Base-by-base conservation (phyloP, 768 basidiomycete species). In the Heimioporus sp. region DNA sequence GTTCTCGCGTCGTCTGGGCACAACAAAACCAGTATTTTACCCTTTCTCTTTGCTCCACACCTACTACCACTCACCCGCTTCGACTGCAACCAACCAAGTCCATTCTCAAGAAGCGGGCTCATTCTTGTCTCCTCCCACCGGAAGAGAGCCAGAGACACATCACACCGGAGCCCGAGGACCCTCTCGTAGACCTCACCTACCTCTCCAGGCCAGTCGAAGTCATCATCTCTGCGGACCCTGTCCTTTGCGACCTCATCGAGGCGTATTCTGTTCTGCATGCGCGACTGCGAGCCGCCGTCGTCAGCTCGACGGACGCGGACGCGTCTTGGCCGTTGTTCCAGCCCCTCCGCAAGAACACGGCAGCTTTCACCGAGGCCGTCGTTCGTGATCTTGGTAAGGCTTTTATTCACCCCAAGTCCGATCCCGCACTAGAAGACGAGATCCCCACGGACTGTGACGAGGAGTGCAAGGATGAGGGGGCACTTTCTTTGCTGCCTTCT, bases 101-200 rank as follows among this genome's bases (percentile, higher is more conserved):
- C 8, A 91, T 91, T 51, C 76, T 92, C 34, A 92, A 91, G 69
- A 81, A 76, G 58, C 56, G 58, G 57, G 45, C 51, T 39, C 61
- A 73, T 21, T 54, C 60, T 10, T 52, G 66, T 19, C 68, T 78
- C 19, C 65, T 76, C 1, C 62, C 65, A 4, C 53, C 75, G 4
- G 73, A 80, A n/a, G 72, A 76, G 44, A 70, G 68, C 21, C 66
- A 71, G 46, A 80, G 89, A 50, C 83, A 89, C 51, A 68, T 75
- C 13, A 92, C 90, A 0, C 91, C 90, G n/a, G 90, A 90, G 60
- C 90, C 91, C 3, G 68, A 71, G 2, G 81, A 84, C 59, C 86
- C 88, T 11, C 75, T 90, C 16, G 74, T 74, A 8, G 76, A 90
- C 60, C 69, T 83, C 12, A 66, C 68, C 17, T 92, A 90, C 63